Evolutionary conservation across 495 filamentous ascomycete genomes (phyloP), one percentile per base, ranked within the genome.

Genomic region (Rhypophila decipiens): DNA sequence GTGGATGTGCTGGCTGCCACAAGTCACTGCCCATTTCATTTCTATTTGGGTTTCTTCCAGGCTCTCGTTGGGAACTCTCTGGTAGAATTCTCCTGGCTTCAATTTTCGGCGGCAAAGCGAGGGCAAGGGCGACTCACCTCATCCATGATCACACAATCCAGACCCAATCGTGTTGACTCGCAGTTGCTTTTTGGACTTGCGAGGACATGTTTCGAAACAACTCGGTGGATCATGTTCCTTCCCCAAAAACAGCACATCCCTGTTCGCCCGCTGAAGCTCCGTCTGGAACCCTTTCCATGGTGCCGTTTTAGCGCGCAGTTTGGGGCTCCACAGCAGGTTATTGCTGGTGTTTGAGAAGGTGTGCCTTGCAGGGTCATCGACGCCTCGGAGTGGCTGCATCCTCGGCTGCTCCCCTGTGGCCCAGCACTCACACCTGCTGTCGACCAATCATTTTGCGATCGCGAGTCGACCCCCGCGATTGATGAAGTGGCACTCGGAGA

Each of bases 301-400:
- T 7, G 27, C 27, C 13, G 7, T 31, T 31, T 31, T 31, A 31
- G 27, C 27, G 27, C 7, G 44, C 42, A 34, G 38, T 24, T 31
- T 24, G 4, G 19, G 17, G 12, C 45, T 23, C 44, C 49, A 31
- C 44, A 43, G 24, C 22, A 27, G 47, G 39, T 34, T 24, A 49
- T 53, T 46, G 42, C 12, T 15, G 44, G 29, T 5, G 57, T 57
- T 57, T 57, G 49, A 56, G 44, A 46, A 51, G 33, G 21, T 17
- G 46, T 50, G 44, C 52, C 48, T 51, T 50, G 44, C 49, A 49
- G 41, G 27, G 24, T 40, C 46, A 40, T 23, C 12, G 47, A 39
- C 23, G 27, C 13, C 19, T 23, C 31, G 52, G 37, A 53, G 44
- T 56, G 55, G 55, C 44, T 43, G 42, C 29, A 18, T 27, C 22